A percentile compares a stretch with the other conserved stretches of the same genome.
These are phyloP conservation scores for Rostrohypoxylon terebratum DNA, from an alignment of 495 filamentous ascomycete genomes.

Conservation along the genomic window DNA sequence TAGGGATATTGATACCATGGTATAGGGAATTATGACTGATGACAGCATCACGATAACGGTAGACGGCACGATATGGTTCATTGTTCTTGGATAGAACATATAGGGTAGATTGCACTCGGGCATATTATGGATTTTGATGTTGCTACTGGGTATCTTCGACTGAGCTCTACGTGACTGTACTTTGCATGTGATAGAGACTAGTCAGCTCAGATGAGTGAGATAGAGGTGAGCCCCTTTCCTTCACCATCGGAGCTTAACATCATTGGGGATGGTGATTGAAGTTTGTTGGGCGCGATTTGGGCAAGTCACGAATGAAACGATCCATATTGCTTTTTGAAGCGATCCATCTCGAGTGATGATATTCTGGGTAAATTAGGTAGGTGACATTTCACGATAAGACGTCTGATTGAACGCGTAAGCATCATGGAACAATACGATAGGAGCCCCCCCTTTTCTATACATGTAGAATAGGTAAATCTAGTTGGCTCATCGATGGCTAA, in stretches of 20 bases:
- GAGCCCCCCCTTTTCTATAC: too few relatives aligned
- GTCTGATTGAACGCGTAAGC: too few relatives aligned
- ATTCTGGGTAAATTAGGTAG: too few relatives aligned
- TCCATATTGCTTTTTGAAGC: too few relatives aligned
- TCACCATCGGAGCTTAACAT: background rate
- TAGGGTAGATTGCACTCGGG: constrained; percentile 1
- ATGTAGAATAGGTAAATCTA: too few relatives aligned
- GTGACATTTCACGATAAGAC: too few relatives aligned
- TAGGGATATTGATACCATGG: background rate
- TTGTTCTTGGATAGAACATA: background rate
- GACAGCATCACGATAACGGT: constrained; percentile 15
- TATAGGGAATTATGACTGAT: constrained; percentile 13
- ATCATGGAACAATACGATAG: too few relatives aligned
- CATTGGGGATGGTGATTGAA: background rate
- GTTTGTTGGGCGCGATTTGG: background rate
- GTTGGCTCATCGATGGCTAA: too few relatives aligned
- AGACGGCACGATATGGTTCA: background rate
- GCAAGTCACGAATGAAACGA: too few relatives aligned
- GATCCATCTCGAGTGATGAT: too few relatives aligned
- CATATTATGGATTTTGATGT: background rate
- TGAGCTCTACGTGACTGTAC: background rate
- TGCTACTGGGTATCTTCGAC: background rate
- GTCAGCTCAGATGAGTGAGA: background rate
- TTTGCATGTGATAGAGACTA: background rate
- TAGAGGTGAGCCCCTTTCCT: background rate